Conservation (phyloP, 176 grass and related monocot genomes). For the Aegilops sharonensis region DNA sequence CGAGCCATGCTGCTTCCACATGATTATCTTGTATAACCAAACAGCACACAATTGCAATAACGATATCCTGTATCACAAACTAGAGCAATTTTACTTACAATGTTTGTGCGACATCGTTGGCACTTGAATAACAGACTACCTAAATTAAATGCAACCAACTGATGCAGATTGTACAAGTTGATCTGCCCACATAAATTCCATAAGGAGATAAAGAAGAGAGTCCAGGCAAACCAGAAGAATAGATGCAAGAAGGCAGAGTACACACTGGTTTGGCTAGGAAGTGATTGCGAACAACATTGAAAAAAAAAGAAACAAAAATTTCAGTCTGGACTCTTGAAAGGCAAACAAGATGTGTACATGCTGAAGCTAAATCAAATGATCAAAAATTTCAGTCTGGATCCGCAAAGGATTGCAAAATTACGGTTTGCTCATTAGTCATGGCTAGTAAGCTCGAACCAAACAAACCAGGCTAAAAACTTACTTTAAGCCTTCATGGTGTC, state of each 20-base stretch:
- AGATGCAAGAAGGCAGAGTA: not conserved
- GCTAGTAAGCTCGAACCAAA: conserved; percentile 18
- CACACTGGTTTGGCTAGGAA: not conserved
- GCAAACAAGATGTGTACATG: not conserved
- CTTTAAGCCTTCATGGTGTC: conserved; percentile 92
- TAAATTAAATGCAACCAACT: not conserved
- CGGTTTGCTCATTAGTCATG: not conserved
- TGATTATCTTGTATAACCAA: not conserved
- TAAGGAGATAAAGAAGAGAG: not conserved
- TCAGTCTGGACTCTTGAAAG: conserved; percentile 1
- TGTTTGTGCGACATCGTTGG: not conserved
- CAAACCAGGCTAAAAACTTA: conserved; percentile 43
- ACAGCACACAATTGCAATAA: conserved; percentile 19
- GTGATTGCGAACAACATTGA: not conserved
- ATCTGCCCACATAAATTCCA: conserved; percentile 7
- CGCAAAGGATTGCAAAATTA: not conserved
- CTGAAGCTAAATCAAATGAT: not conserved
- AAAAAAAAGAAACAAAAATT: not conserved
- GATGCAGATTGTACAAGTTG: not conserved
- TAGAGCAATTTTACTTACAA: not conserved
- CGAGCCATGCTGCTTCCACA: not conserved
- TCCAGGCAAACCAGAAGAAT: not conserved
- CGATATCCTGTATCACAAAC: conserved; percentile 11
- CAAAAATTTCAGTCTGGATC: not conserved
- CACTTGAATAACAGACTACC: not conserved